Base-by-base conservation (phyloP, 1,284 basidiomycete species). In the Puccinia novopanici region DNA sequence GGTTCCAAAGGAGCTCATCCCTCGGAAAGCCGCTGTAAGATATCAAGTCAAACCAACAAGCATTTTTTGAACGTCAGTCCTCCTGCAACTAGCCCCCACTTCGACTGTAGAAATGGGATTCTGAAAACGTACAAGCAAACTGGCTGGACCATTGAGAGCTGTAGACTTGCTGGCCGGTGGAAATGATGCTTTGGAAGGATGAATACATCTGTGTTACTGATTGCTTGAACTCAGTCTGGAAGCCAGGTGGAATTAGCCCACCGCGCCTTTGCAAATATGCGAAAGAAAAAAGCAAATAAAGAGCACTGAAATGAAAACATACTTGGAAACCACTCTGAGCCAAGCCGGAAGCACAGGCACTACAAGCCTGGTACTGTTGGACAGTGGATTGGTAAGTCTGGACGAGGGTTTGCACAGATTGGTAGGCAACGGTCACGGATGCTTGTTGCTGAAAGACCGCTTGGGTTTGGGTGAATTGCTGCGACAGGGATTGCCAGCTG, bases 1-100 rank as follows among this genome's bases (percentile, higher is more conserved):
- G 45, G 24, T 70, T 70, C 67, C 67, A 42, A 70, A 70, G 13
- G 42, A 48, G 50, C 45, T 70, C 67, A 70, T 48, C 42, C 30
- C 48, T 52, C 30, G 42, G 50, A 70, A 70, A 8, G 19, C 30
- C 42, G n/a, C 67, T 70, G 50, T 70, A 34, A 42, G 0, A n/a
- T 34, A 13, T 19, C 15, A 13, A n/a, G 61, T 22, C 15, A 4
- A 17, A 42, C n/a, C n/a, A 19, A 12, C 0, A 0, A 19, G n/a
- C n/a, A n/a, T n/a, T n/a, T n/a, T n/a, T n/a, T 34, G 37, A 34
- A 37, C 15, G 30, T 61, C 8, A 6, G 22, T 42, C 37, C 40
- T n/a, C n/a, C 1, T 65, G 42, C 37, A 17, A n/a, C 34, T 34
- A 4, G 34, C 2, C 34, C 34, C 2, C 1, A 34, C 34, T 34